These are phyloP conservation scores for Neurospora sp. DNA, from an alignment of 2,329 filamentous ascomycete species.

Conservation along the genomic window DNA sequence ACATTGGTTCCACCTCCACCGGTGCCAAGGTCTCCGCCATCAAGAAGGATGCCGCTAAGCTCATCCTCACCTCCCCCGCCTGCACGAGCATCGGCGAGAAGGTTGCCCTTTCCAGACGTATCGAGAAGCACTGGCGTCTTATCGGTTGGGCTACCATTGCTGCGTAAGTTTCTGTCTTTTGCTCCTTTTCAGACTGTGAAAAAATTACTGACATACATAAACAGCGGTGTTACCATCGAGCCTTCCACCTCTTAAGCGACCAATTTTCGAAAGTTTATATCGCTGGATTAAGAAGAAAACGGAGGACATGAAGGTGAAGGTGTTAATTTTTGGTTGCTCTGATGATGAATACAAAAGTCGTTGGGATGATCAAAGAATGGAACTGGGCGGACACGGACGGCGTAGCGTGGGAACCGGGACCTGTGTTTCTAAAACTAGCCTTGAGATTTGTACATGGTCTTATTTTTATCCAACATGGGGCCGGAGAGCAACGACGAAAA, in stretches of 20 bases:
- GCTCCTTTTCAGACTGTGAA: too few relatives aligned
- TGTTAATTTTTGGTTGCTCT: background rate
- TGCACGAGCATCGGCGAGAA: conserved; percentile 98
- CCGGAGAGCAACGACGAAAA: background rate
- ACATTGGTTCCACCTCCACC: conserved; percentile 95
- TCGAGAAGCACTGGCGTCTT: conserved; percentile 98
- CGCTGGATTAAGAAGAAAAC: background rate
- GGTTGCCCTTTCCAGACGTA: conserved; percentile 90
- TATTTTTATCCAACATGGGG: background rate
- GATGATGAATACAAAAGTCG: background rate
- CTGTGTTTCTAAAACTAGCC: background rate
- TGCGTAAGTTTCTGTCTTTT: conserved; percentile 36
- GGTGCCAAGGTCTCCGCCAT: conserved; percentile 96
- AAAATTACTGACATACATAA: too few relatives aligned
- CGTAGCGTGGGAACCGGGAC: background rate
- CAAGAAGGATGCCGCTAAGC: conserved; percentile 94
- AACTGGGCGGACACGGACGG: background rate
- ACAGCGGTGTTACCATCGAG: conserved; percentile 42
- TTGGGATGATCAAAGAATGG: background rate
- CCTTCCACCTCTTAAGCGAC: conserved; percentile 34
- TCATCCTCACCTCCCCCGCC: conserved; percentile 83
- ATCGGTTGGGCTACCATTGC: conserved; percentile 85
- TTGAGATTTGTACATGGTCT: conserved; percentile 1
- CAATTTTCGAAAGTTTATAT: background rate
- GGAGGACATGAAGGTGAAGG: background rate